Percentiles rank a stretch among this genome's conserved stretches.
phyloP scores from a whole-genome alignment of 2,329 filamentous ascomycete genomes.

The Colletotrichum sidae region DNA sequence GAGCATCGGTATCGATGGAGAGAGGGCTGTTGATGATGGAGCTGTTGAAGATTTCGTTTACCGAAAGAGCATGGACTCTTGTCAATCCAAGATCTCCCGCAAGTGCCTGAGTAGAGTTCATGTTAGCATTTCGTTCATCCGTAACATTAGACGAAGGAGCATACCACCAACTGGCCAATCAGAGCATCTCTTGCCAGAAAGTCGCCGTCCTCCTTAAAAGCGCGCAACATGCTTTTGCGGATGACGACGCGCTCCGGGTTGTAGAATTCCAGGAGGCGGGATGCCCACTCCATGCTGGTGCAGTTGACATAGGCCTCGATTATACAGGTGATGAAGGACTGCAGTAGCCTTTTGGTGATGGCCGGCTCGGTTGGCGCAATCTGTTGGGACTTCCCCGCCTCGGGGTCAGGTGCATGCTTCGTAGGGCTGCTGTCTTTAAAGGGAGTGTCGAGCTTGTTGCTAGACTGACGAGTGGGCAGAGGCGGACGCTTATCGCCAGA shows the following conservation, averaged over 20 bases:
- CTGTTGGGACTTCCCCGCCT: conserved; percentile 64
- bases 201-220: conserved; percentile 72
- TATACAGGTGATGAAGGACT: conserved; percentile 82
- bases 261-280: conserved; percentile 75
- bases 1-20: conserved; percentile 57
- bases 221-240: conserved; percentile 69
- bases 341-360: conserved; percentile 73
- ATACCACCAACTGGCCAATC: conserved; percentile 77
- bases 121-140: conserved; percentile 32
- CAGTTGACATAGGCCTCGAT: conserved; percentile 78
- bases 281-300: conserved; percentile 70
- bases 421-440: conserved; percentile 65
- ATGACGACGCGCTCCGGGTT: conserved; percentile 73
- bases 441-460: conserved; percentile 64
- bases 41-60: conserved; percentile 57
- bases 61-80: conserved; percentile 52
- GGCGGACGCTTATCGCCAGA: conserved; percentile 75
- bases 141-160: conserved; percentile 40
- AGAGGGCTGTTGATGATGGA: conserved; percentile 59
- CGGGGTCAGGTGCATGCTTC: conserved; percentile 71
- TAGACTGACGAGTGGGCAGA: conserved; percentile 69
- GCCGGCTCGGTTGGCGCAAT: conserved; percentile 67
- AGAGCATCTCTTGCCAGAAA: conserved; percentile 73
- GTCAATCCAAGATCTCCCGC: conserved; percentile 70
- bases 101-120: conserved; percentile 60